phyloP scores from a whole-genome alignment of 352 stramenopile species.

The Globisporangium perplexum region DNA sequence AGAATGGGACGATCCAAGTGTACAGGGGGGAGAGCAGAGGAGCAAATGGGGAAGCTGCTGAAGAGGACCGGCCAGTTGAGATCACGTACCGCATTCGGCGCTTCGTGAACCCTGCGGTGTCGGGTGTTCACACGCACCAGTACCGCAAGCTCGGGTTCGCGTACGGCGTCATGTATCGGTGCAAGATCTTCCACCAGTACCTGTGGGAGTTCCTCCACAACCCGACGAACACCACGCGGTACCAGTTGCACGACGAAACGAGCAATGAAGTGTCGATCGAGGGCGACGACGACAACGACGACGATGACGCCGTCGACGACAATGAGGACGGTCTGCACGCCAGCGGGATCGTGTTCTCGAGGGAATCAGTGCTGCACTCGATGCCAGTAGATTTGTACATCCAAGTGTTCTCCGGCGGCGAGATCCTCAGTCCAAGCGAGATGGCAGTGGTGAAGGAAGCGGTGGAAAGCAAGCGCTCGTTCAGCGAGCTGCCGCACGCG shows the following conservation, averaged over 20 bases:
- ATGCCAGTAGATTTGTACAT: conserved; percentile 83
- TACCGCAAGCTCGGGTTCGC: conserved; percentile 74
- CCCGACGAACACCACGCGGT: conserved; percentile 16
- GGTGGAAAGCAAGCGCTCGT: conserved; percentile 33
- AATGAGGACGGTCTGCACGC: background rate
- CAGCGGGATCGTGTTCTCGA: conserved; percentile 64
- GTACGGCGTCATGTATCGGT: conserved; percentile 81
- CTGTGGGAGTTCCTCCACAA: conserved; percentile 63
- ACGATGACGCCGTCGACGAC: background rate
- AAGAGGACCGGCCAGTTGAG: conserved; percentile 15
- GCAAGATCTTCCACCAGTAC: conserved; percentile 72
- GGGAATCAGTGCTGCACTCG: conserved; percentile 63
- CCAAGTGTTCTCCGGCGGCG: conserved; percentile 65
- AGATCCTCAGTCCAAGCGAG: conserved; percentile 45
- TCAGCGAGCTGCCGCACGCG: conserved; percentile 32
- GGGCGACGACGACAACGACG: conserved; percentile 21
- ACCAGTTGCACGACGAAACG: conserved; percentile 30
- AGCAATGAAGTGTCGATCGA: conserved; percentile 26
- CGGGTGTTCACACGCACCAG: conserved; percentile 50
- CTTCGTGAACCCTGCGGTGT: conserved; percentile 59
- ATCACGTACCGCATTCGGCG: conserved; percentile 68
- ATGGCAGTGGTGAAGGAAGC: conserved; percentile 49
- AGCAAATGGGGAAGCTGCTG: background rate
- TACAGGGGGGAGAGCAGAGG: background rate
- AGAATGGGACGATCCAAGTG: background rate